phyloP scores from a whole-genome alignment of 2,329 filamentous ascomycete genomes.

The Ascochyta pisi region DNA sequence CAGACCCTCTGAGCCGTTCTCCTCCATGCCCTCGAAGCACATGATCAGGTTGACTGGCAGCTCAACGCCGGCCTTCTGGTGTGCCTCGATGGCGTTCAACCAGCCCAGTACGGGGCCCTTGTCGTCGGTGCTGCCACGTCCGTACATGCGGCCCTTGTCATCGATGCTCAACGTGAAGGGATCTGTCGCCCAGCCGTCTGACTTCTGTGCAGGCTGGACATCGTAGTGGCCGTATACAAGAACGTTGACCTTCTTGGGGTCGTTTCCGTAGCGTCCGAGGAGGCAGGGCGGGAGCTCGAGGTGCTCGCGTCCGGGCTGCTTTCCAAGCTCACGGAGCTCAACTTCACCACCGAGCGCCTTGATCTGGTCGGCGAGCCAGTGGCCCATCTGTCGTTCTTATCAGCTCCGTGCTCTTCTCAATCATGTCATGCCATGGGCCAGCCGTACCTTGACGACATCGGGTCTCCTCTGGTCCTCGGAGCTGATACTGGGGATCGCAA shows the following conservation, averaged over 20 bases:
- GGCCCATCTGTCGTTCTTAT: conserved; percentile 71
- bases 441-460: conserved; percentile 79
- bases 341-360: conserved; percentile 84
- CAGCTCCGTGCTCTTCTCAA: conserved; percentile 1
- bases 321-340: conserved; percentile 84
- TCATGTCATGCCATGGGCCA: neutral
- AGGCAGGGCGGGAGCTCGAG: conserved; percentile 93
- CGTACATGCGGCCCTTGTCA: conserved; percentile 93
- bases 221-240: conserved; percentile 99
- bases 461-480: conserved; percentile 86
- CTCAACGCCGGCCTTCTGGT: conserved; percentile 91
- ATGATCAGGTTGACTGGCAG: conserved; percentile 98
- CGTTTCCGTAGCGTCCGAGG: conserved; percentile 88
- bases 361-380: conserved; percentile 86
- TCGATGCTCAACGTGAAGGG: conserved; percentile 89
- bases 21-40: conserved; percentile 99
- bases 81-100: conserved; percentile 97
- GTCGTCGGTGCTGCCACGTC: conserved; percentile 94
- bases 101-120: conserved; percentile 97
- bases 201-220: conserved; percentile 91
- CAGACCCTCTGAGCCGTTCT: conserved; percentile 94
- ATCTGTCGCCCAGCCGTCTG: conserved; percentile 94
- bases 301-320: conserved; percentile 88
- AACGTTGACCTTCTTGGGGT: conserved; percentile 92
- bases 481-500: conserved; percentile 95